Percentiles rank a stretch among this genome's conserved stretches.
These are phyloP conservation scores for Afroboletus lepidellus DNA, from an alignment of 1,284 basidiomycete genomes.

Conservation along the genomic window DNA sequence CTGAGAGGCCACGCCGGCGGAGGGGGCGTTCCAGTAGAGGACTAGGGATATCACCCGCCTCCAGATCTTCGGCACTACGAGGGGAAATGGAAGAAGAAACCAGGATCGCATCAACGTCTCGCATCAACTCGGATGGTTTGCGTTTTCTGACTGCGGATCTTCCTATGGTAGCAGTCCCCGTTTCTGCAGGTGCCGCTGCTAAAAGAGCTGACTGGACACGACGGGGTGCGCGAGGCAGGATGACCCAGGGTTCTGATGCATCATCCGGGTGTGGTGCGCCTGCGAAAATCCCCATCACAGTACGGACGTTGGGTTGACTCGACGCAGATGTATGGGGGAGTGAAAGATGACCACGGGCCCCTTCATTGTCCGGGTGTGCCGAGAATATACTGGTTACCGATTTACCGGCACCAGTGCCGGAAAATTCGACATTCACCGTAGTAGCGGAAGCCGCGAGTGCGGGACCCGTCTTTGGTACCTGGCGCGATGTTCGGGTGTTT, in stretches of 20 bases:
- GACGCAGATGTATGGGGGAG: constrained; percentile 20
- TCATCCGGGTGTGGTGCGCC: constrained; percentile 60
- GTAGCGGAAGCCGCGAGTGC: constrained; percentile 83
- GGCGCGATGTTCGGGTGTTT: constrained; percentile 33
- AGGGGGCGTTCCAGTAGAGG: constrained; percentile 67
- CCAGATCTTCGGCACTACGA: constrained; percentile 29
- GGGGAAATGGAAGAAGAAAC: constrained; percentile 47
- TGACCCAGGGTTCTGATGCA: constrained; percentile 60
- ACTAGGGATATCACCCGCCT: constrained; percentile 38
- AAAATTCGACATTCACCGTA: constrained; percentile 93
- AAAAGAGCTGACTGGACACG: constrained; percentile 35
- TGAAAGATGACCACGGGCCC: constrained; percentile 18
- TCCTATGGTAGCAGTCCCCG: constrained; percentile 21
- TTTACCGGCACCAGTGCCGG: constrained; percentile 69
- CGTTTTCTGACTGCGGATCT: constrained; percentile 27
- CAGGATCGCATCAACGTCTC: constrained; percentile 76
- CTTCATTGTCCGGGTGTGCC: constrained; percentile 32
- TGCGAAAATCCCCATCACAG: constrained; percentile 79
- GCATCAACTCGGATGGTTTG: constrained; percentile 46
- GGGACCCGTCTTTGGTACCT: constrained; percentile 73
- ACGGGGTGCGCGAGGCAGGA: constrained; percentile 50
- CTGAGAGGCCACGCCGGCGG: constrained; percentile 78
- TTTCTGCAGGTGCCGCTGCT: constrained; percentile 16
- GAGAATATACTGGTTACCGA: constrained; percentile 63
- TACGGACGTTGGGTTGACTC: constrained; percentile 30